Evolutionary conservation across 257 asterid genomes (phyloP).

Genomic region (Coffea eugenioides): DNA sequence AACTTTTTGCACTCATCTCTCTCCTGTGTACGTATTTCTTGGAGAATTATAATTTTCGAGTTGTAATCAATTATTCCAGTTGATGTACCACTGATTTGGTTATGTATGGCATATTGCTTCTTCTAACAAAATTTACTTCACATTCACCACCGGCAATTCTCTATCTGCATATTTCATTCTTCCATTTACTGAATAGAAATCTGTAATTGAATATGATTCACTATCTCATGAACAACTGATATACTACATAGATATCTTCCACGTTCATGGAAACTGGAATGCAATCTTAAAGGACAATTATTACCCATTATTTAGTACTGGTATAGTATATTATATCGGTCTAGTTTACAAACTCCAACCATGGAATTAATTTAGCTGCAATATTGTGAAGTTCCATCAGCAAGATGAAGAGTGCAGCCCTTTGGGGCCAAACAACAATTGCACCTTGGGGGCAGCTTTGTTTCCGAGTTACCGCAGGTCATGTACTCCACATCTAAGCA

Average conservation of each 20-base stretch:
- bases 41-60: no score
- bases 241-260: no score
- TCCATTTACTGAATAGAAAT: background rate
- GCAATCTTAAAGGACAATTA: background rate
- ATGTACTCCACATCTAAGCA: slow-evolving; percentile 18
- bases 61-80: no score
- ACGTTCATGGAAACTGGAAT: background rate
- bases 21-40: no score
- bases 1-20: no score
- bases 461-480: slow-evolving; percentile 8
- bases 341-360: background rate
- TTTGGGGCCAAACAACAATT: slow-evolving; percentile 25
- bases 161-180: no score
- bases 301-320: background rate
- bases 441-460: slow-evolving; percentile 4
- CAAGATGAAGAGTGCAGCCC: slow-evolving; percentile 32
- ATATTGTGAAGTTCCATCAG: slow-evolving; percentile 16
- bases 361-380: background rate
- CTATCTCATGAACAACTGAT: background rate
- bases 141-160: no score
- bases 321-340: background rate
- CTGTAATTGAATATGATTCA: background rate
- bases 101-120: no score
- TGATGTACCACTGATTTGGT: no score
- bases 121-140: no score